Evolutionary conservation across 768 basidiomycete species (phyloP), one percentile per base, ranked within the genome.

Genomic region (Lentinula lateritia): DNA sequence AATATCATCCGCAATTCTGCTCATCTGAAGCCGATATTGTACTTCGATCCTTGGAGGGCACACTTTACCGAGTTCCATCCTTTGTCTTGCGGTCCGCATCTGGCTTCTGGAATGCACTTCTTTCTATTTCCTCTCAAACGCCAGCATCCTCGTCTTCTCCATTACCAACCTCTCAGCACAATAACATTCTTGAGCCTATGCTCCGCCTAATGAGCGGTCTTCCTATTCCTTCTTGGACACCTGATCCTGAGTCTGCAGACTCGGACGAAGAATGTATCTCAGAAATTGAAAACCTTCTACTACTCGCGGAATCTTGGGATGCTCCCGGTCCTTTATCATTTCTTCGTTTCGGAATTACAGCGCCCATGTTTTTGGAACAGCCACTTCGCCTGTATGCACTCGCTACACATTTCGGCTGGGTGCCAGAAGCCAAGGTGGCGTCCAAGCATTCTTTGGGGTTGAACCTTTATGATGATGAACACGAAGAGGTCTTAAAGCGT

Each of bases 321-420:
- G 72, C 80, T 18, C 74, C 75, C 6, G 78, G 79, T 7, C 78
- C 78, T 2, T 65, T 80, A 6, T 78, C 78, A 35, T 61, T 77
- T 62, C 69, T 82, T 15, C 79, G 81, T 4, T 67, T 75, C 6
- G 73, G 74, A 10, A 72, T 80, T 55, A 75, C 75, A 6, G 70
- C 79, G 1, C 77, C 79, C 6, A 60, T 73, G 10, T 78, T 81
- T 63, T 74, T 78, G n/a, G 66, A 67, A 5, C 71, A 78, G 12
- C 80, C 83, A 1, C 64, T 83, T n/a, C 76, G 80, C 18, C 70
- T 82, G 9, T 83, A 82, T 60, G 78, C 73, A 2, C 70, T 84
- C 46, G 74, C 79, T 7, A 74, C 76, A 18, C 74, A 74, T 36
- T 77, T 74, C 58, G 76, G 74, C 6, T 82, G 81, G 79, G 71